A percentile compares a stretch with the other conserved stretches of the same genome.
phyloP scores from a whole-genome alignment of 768 basidiomycete genomes.

The Tulasnella sp. region DNA sequence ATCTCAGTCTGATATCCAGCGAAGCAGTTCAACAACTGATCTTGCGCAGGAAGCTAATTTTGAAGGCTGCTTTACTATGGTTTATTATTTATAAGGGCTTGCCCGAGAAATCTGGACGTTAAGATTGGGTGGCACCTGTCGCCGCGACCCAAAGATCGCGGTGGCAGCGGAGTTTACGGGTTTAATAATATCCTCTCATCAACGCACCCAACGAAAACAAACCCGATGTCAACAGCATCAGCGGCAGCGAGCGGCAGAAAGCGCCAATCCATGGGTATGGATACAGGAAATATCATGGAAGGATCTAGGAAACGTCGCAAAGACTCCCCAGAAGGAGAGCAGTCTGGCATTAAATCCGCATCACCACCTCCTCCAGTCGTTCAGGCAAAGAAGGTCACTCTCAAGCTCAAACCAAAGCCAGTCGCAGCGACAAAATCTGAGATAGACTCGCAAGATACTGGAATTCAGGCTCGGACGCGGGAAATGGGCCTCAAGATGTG shows the following conservation, averaged over 20 bases:
- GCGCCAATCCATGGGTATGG: neutral
- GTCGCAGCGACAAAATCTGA: neutral
- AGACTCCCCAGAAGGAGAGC: neutral
- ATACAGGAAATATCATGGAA: constrained; percentile 10
- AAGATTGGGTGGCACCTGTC: no score
- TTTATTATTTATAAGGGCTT: no score
- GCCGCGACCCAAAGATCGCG: no score
- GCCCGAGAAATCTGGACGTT: no score
- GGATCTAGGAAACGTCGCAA: constrained; percentile 6
- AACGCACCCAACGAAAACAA: no score
- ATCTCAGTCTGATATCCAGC: no score
- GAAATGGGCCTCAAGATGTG: constrained; percentile 44
- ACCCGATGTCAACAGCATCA: constrained; percentile 2
- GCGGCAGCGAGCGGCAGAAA: neutral
- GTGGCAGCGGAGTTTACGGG: no score
- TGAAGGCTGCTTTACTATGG: no score
- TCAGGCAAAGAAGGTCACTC: constrained; percentile 5
- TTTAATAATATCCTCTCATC: no score
- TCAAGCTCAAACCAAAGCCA: constrained; percentile 8
- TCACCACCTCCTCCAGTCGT: constrained; percentile 3
- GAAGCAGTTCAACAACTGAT: no score
- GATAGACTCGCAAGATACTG: neutral
- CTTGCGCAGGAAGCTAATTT: no score
- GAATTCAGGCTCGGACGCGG: neutral
- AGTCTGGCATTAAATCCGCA: constrained; percentile 1